phyloP scores from a whole-genome alignment of 169 alveolate species.

The Cryptosporidium parvum region DNA sequence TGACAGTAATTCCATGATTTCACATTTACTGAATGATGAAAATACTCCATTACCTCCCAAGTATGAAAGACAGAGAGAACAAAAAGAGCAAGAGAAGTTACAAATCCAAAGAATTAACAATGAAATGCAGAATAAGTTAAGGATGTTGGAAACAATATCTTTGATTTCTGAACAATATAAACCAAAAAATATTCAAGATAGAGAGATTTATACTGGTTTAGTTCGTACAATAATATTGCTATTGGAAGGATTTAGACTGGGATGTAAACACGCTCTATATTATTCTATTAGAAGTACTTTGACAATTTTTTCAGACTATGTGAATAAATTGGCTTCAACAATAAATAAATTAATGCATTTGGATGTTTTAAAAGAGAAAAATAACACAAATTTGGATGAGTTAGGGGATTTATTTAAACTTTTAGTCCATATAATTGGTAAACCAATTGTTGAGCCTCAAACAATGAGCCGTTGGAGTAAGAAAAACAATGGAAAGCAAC shows the following conservation, averaged over 20 bases:
- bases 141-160: constrained; percentile 44
- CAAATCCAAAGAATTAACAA: constrained; percentile 40
- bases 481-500: constrained; percentile 25
- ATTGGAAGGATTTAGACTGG: constrained; percentile 51
- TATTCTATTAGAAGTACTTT: constrained; percentile 25
- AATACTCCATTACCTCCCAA: constrained; percentile 59
- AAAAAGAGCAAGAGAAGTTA: constrained; percentile 42
- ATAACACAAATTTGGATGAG: neutral
- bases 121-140: constrained; percentile 63
- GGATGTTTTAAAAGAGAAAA: neutral
- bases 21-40: constrained; percentile 40
- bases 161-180: constrained; percentile 24
- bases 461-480: constrained; percentile 68
- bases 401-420: constrained; percentile 44
- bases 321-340: constrained; percentile 1
- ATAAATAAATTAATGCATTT: constrained; percentile 36
- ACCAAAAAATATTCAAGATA: neutral
- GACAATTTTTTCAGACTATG: constrained; percentile 45
- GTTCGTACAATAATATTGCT: constrained; percentile 35
- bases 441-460: constrained; percentile 70
- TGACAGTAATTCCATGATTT: neutral
- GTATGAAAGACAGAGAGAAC: constrained; percentile 32
- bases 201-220: neutral
- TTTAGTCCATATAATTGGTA: constrained; percentile 47
- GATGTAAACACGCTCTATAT: constrained; percentile 59